These are phyloP conservation scores for Quercus berberidifolia DNA, from an alignment of 306 rosid species.

Conservation along the genomic window DNA sequence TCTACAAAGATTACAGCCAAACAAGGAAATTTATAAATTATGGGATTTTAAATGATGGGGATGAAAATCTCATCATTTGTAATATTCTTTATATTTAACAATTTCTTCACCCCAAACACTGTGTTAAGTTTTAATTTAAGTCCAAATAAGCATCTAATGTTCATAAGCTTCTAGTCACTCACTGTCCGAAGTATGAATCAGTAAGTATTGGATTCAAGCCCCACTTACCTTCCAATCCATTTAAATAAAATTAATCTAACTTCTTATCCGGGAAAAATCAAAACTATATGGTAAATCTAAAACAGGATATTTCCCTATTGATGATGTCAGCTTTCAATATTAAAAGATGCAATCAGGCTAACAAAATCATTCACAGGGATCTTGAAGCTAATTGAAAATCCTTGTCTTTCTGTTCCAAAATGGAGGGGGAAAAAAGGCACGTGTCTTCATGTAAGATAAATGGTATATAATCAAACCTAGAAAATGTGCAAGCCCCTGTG, in stretches of 20 bases:
- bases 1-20: no score
- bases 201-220: not conserved
- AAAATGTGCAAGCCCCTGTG: conserved; percentile 95
- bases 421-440: not conserved
- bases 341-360: not conserved
- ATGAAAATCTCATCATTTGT: no score
- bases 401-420: not conserved
- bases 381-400: not conserved
- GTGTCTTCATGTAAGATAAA: not conserved
- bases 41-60: no score
- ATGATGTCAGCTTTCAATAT: not conserved
- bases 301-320: not conserved
- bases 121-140: not conserved
- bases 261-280: no score
- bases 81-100: no score
- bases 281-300: no score
- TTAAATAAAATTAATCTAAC: no score
- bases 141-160: not conserved
- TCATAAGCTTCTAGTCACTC: not conserved
- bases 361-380: not conserved
- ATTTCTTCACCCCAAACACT: no score
- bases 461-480: conserved; percentile 50
- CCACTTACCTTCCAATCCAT: no score
- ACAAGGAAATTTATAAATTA: no score
- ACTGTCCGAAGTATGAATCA: not conserved